These are phyloP conservation scores for Canna indica DNA, from an alignment of 176 grass and related monocot species.

Conservation along the genomic window DNA sequence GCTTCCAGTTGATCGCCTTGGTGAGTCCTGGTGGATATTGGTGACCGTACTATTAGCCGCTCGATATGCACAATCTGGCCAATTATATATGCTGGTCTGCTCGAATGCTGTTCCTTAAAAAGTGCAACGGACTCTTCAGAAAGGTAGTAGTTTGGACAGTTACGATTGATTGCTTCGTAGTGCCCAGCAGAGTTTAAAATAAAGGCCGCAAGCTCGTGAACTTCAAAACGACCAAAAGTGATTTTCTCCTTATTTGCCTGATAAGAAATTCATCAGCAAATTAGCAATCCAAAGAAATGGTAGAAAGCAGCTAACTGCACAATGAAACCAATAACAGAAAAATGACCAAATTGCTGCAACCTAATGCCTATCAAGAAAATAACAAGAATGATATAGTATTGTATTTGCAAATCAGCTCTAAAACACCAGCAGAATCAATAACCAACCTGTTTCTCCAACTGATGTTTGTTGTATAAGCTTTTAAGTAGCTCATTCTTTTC, in stretches of 20 bases:
- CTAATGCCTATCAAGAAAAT: background rate
- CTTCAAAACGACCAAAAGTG: conserved; percentile 70
- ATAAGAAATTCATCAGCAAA: background rate
- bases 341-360: background rate
- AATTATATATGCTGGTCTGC: conserved; percentile 49
- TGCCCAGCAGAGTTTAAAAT: conserved; percentile 55
- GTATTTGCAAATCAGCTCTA: background rate
- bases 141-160: conserved; percentile 68
- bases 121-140: conserved; percentile 86
- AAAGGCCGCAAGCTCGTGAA: conserved; percentile 74
- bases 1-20: conserved; percentile 23
- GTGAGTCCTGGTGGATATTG: background rate
- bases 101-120: conserved; percentile 59
- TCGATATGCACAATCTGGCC: conserved; percentile 97
- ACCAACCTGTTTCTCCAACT: conserved; percentile 81
- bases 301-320: background rate
- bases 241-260: conserved; percentile 95
- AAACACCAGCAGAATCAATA: background rate
- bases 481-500: conserved; percentile 56
- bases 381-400: background rate
- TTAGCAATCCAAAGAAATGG: background rate
- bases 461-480: conserved; percentile 69
- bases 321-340: background rate
- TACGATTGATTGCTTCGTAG: conserved; percentile 75
- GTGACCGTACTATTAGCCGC: conserved; percentile 17